Conservation (phyloP, 139 green algal species). For the Chlamydomonas eustigma region DNA sequence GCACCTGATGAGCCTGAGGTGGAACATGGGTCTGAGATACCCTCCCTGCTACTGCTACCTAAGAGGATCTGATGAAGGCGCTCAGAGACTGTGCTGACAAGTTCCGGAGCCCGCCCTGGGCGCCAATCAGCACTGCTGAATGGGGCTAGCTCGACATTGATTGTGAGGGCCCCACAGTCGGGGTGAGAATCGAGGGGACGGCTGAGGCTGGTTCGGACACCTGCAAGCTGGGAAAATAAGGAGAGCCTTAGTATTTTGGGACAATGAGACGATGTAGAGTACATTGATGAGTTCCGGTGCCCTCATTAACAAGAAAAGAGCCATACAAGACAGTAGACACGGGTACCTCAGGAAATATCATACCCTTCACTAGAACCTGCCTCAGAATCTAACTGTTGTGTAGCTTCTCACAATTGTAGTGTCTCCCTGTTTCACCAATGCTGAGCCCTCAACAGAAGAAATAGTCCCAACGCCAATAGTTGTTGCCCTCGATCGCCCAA, state of each 20-base stretch:
- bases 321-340: no score
- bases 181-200: slow-evolving; percentile 37
- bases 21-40: no score
- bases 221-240: slow-evolving; percentile 42
- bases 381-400: background rate
- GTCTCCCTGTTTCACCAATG: slow-evolving; percentile 61
- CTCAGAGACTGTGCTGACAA: slow-evolving; percentile 35
- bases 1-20: no score
- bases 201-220: slow-evolving; percentile 57
- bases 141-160: slow-evolving; percentile 63
- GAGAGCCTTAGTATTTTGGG: no score
- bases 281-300: background rate
- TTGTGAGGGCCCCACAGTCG: slow-evolving; percentile 33
- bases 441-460: slow-evolving; percentile 57
- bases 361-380: background rate
- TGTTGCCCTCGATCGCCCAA: slow-evolving; percentile 46
- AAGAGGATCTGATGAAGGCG: slow-evolving; percentile 37
- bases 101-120: slow-evolving; percentile 25
- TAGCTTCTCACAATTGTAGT: slow-evolving; percentile 37
- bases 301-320: background rate
- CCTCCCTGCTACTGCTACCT: no score
- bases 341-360: background rate
- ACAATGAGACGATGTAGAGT: background rate
- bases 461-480: slow-evolving; percentile 56
- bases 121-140: slow-evolving; percentile 45